Base-by-base conservation (phyloP, 148 eudicot species). In the Limonium bicolor region DNA sequence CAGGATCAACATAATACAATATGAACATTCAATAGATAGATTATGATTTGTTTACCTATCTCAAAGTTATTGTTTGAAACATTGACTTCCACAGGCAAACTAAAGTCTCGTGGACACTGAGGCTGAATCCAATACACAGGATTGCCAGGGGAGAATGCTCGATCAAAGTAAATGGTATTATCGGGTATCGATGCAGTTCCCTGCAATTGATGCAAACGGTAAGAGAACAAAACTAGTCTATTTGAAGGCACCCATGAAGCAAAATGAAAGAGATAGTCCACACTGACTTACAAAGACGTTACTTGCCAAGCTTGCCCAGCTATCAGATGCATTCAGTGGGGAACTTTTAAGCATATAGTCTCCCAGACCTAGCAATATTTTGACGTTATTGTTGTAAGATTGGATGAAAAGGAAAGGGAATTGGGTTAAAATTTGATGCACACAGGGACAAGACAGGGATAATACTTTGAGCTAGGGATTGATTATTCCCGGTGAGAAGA, bases 401-500 rank as follows among this genome's bases (percentile, higher is more conserved):
- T 11, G 8, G 14, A 23, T 3, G 25, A 20, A 58, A 10, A 44
- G 30, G 26, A 3, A 25, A 31, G 54, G 3, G 17, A 19, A 46
- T 27, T 46, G 27, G 6, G 33, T 16, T 11, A 12, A 38, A 16
- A n/a, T n/a, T 14, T 0, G 14, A 20, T 11, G 5, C 3, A 0
- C 24, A 10, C 1, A 20, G 35, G n/a, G 19, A 27, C 2, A 32
- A 16, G 32, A 17, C 39, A 29, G 38, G 46, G 53, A 23, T 24
- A 51, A 20, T 64, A 83, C 96, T 53, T 58, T 69, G 69, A 58
- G 72, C 86, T 42, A 83, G 57, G 38, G 94, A 58, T 51, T 54
- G 66, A 67, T 88, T 74, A 25, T 34, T 77, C 27, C 94, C 96
- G 27, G 96, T 88, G 28, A 72, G 4, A 57, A 83, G 73, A 20